Conservation (phyloP, 257 asterid genomes). For the Solanum gracilifrons region DNA sequence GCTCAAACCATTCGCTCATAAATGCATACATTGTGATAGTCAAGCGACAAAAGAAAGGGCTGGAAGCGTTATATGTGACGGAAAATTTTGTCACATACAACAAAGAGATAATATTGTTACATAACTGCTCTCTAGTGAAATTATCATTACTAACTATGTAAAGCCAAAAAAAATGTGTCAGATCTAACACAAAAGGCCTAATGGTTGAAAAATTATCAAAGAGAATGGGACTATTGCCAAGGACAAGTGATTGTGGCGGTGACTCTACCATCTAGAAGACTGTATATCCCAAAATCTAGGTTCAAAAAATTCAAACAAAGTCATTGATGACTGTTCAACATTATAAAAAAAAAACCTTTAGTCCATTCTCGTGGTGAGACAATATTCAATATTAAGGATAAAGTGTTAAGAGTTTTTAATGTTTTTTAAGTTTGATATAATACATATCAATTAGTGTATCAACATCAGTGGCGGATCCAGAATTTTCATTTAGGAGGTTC, state of each 20-base stretch:
- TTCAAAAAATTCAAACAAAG: not conserved
- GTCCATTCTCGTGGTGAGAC: not conserved
- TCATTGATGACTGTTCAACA: not conserved
- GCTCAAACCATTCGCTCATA: not conserved
- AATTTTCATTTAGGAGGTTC: too few relatives aligned
- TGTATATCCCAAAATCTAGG: not conserved
- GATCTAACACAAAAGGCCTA: not conserved
- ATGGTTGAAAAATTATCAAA: not conserved
- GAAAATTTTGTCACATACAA: too few relatives aligned
- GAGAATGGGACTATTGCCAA: not conserved
- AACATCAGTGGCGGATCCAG: too few relatives aligned
- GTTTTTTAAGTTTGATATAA: not conserved
- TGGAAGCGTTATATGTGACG: too few relatives aligned
- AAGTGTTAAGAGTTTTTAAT: not conserved
- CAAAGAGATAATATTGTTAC: not conserved
- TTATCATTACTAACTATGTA: not conserved
- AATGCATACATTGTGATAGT: not conserved
- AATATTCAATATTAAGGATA: not conserved
- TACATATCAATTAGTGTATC: not conserved
- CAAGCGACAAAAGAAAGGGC: too few relatives aligned
- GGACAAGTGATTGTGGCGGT: not conserved
- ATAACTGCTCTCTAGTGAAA: not conserved
- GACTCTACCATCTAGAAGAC: not conserved
- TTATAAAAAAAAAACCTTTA: not conserved
- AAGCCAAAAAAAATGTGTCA: not conserved